A percentile compares a stretch with the other conserved stretches of the same genome.
Conservation (phyloP, 495 filamentous ascomycete genomes). For the Trichoderma parareesei region DNA sequence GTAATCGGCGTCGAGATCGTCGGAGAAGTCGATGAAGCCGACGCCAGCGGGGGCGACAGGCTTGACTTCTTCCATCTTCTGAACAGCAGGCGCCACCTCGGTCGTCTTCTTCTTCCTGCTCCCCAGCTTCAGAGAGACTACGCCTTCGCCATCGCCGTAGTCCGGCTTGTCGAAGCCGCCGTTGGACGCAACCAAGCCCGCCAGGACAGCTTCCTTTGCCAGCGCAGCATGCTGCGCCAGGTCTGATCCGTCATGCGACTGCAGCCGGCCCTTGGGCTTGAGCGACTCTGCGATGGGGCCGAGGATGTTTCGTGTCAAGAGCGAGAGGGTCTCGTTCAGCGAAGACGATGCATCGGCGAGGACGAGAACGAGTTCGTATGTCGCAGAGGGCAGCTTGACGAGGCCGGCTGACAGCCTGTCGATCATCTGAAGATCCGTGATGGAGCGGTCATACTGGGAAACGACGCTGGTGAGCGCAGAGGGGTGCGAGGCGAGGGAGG, state of each 20-base stretch:
- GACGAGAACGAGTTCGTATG: conserved; percentile 82
- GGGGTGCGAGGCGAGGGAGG: conserved; percentile 43
- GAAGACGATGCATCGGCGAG: conserved; percentile 66
- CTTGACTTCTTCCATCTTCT: neutral
- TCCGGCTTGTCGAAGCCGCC: conserved; percentile 66
- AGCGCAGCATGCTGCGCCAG: conserved; percentile 35
- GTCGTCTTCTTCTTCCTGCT: conserved; percentile 52
- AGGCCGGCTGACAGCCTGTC: conserved; percentile 83
- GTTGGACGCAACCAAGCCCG: conserved; percentile 57
- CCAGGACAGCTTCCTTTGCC: conserved; percentile 66
- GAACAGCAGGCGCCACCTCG: conserved; percentile 13
- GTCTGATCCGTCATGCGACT: conserved; percentile 60
- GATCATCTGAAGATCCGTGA: conserved; percentile 94
- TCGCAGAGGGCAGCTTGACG: conserved; percentile 62
- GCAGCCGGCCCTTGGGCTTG: conserved; percentile 61
- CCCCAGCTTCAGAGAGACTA: conserved; percentile 62
- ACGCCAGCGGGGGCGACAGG: conserved; percentile 37
- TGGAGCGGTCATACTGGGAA: conserved; percentile 54
- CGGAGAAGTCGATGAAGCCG: conserved; percentile 63
- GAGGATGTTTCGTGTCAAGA: conserved; percentile 60
- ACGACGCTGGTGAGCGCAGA: conserved; percentile 37
- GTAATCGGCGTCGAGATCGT: conserved; percentile 53
- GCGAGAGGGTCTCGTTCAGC: conserved; percentile 46
- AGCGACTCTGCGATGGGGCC: conserved; percentile 56
- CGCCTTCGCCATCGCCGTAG: conserved; percentile 51